Evolutionary conservation across 2,329 filamentous ascomycete species (phyloP).

Genomic region (Arthrobotrys sphaeroides): DNA sequence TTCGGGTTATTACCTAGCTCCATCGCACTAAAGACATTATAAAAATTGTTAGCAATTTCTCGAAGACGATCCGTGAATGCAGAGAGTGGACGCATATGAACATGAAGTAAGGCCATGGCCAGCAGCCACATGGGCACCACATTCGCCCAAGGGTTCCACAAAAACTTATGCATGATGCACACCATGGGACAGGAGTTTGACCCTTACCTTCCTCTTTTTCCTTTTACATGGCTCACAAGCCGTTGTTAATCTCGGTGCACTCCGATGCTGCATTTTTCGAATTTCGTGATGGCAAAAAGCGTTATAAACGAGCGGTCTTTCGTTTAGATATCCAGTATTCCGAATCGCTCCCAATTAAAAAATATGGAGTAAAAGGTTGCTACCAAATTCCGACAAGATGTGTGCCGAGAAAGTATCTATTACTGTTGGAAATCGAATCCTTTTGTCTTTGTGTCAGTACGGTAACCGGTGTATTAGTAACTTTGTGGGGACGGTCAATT

Average conservation of each 20-base stretch:
- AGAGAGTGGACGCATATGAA: too few relatives aligned
- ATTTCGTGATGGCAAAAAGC: not conserved
- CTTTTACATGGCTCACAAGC: conserved; percentile 45
- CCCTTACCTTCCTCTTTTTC: conserved; percentile 43
- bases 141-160: not conserved
- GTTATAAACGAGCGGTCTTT: not conserved
- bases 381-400: not conserved
- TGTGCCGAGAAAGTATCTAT: not conserved
- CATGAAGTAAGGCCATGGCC: too few relatives aligned
- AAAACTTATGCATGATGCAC: not conserved
- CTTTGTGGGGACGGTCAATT: conserved; percentile 26
- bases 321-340: not conserved
- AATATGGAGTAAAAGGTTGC: not conserved
- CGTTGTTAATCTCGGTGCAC: conserved; percentile 12
- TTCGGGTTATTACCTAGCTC: conserved; percentile 24
- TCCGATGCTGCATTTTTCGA: conserved; percentile 27
- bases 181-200: not conserved
- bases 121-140: not conserved
- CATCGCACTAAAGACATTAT: conserved; percentile 21
- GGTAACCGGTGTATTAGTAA: not conserved
- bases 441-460: not conserved
- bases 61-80: not conserved
- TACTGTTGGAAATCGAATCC: not conserved
- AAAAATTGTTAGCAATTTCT: not conserved
- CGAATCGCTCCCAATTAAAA: not conserved